phyloP scores from a whole-genome alignment of 23 red algal genomes.

The Gracilaria domingensis region DNA sequence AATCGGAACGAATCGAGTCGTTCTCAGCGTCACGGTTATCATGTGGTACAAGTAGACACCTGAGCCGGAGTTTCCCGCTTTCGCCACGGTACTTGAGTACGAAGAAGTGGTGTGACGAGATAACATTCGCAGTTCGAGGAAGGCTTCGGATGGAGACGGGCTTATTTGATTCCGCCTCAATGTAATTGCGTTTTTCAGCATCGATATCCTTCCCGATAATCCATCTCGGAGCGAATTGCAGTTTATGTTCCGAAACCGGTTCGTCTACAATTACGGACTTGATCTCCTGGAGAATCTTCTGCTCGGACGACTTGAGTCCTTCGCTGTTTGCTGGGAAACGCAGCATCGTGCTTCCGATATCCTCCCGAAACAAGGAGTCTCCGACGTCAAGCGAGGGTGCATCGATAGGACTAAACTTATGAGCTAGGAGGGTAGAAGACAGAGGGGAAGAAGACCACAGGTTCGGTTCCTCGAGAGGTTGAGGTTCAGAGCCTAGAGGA shows the following conservation, averaged over 20 bases:
- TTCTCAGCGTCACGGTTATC: not conserved
- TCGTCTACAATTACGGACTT: not conserved
- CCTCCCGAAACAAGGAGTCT: not conserved
- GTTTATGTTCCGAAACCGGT: not conserved
- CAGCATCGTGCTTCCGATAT: not conserved
- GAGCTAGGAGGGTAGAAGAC: not conserved
- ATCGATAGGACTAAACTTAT: not conserved
- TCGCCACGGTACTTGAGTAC: not conserved
- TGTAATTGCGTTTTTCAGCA: not conserved
- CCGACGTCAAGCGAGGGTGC: not conserved
- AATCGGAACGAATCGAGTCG: not conserved
- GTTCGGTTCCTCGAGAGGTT: not conserved
- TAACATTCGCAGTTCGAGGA: not conserved
- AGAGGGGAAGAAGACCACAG: not conserved
- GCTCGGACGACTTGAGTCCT: not conserved
- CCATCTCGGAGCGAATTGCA: not conserved
- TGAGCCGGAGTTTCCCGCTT: not conserved
- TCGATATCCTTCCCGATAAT: not conserved
- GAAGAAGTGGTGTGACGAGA: slow-evolving; percentile 7
- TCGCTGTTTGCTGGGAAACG: not conserved
- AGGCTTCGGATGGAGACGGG: not conserved
- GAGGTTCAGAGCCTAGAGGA: not conserved
- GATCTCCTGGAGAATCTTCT: not conserved
- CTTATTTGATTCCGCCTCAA: not conserved
- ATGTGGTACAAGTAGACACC: not conserved